Evolutionary conservation across 2,329 filamentous ascomycete species (phyloP).

Genomic region (Trichoderma semiorbis): DNA sequence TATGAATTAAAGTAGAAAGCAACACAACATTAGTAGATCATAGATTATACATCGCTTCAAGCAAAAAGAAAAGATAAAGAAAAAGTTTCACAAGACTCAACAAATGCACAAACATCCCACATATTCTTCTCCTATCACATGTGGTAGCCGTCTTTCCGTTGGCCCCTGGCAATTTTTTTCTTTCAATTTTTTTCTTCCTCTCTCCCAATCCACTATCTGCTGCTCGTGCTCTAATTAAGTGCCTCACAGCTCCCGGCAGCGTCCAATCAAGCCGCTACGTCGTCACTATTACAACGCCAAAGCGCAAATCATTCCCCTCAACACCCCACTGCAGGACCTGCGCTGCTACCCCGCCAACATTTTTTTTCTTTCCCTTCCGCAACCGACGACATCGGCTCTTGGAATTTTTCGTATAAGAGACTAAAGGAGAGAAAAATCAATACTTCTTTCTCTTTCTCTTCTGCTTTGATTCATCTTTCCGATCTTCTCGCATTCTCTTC

Average conservation of each 20-base stretch:
- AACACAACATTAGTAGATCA: neutral
- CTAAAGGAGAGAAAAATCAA: neutral
- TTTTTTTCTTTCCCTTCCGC: conserved; percentile 11
- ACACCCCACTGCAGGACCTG: conserved; percentile 13
- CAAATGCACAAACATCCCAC: neutral
- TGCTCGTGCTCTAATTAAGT: neutral
- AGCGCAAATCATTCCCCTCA: conserved; percentile 15
- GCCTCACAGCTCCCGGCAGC: neutral
- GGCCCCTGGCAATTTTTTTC: neutral
- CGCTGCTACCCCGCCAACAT: conserved; percentile 19
- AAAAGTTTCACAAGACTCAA: neutral
- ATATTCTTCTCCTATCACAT: neutral
- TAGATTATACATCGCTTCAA: neutral
- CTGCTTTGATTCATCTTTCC: neutral
- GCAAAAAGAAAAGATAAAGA: neutral
- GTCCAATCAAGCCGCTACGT: conserved; percentile 1
- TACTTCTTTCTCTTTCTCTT: neutral
- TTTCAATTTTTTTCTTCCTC: neutral
- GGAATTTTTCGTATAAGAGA: neutral
- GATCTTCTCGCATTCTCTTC: neutral
- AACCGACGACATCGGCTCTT: conserved; percentile 7
- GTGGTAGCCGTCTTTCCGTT: neutral
- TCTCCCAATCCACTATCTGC: neutral
- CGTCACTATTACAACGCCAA: conserved; percentile 17
- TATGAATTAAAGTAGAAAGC: neutral